phyloP scores from a whole-genome alignment of 306 rosid genomes.

The Sicyos edulis region DNA sequence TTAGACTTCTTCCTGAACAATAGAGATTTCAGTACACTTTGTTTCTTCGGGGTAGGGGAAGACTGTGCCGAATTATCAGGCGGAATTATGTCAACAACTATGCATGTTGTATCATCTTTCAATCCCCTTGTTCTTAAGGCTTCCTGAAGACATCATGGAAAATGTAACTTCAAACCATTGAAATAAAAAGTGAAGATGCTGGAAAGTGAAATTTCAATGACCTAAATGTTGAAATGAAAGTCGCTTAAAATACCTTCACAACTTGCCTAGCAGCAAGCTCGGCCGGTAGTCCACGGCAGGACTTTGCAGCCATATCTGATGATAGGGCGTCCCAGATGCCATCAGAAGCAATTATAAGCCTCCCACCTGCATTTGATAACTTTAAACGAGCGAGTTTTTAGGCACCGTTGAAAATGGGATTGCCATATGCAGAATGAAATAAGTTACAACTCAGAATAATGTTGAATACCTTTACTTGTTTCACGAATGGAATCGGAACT shows the following conservation, averaged over 20 bases:
- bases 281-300: constrained; percentile 84
- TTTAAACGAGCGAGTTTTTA: constrained; percentile 29
- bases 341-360: constrained; percentile 92
- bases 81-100: constrained; percentile 85
- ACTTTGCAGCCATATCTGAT: constrained; percentile 78
- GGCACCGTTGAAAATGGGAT: constrained; percentile 23
- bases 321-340: constrained; percentile 97
- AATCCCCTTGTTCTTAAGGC: constrained; percentile 74
- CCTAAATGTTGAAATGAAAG: not conserved
- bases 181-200: not conserved
- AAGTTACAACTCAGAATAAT: not conserved
- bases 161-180: not conserved
- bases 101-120: constrained; percentile 90
- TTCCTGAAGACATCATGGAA: constrained; percentile 43
- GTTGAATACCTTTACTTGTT: constrained; percentile 78
- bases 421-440: not conserved
- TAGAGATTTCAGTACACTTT: constrained; percentile 52
- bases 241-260: constrained; percentile 59
- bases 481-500: constrained; percentile 87
- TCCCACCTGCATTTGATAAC: constrained; percentile 84
- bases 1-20: constrained; percentile 58
- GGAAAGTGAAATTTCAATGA: not conserved
- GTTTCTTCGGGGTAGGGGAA: constrained; percentile 57
- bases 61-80: constrained; percentile 51
- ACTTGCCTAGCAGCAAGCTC: constrained; percentile 95